Conservation (phyloP, 2,329 filamentous ascomycete genomes). For the Fusarium sp. region DNA sequence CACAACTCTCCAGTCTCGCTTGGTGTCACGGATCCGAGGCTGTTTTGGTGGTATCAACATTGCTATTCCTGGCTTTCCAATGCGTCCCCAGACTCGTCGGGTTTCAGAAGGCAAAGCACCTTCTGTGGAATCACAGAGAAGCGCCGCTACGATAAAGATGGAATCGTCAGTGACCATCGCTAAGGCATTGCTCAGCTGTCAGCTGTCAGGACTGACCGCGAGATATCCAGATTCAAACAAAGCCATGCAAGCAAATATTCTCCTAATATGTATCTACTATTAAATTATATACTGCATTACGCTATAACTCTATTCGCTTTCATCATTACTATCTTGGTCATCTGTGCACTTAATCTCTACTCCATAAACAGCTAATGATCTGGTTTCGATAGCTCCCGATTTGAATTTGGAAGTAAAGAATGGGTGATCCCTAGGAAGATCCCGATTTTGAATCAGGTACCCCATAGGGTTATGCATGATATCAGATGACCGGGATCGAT, state of each 20-base stretch:
- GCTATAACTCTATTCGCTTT: neutral
- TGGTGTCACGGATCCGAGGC: accelerated
- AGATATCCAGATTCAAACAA: neutral
- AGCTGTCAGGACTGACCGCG: accelerated
- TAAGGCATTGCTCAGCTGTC: neutral
- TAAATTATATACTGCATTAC: neutral
- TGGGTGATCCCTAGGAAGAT: neutral
- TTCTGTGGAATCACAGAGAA: accelerated
- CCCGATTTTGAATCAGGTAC: neutral
- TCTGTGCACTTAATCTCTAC: no score
- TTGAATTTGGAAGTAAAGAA: neutral
- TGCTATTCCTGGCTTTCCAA: neutral
- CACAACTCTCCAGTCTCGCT: neutral
- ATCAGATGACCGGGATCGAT: neutral
- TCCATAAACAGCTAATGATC: neutral
- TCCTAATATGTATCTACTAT: accelerated
- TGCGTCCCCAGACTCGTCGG: neutral
- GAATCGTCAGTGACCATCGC: neutral
- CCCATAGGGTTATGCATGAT: neutral
- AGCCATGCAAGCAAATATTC: neutral
- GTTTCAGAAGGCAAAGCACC: neutral
- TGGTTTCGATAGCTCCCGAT: neutral
- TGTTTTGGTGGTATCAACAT: neutral
- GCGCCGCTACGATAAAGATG: neutral
- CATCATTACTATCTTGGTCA: neutral